Conservation (phyloP, 1,284 basidiomycete genomes). For the Rhodotorula sp. region DNA sequence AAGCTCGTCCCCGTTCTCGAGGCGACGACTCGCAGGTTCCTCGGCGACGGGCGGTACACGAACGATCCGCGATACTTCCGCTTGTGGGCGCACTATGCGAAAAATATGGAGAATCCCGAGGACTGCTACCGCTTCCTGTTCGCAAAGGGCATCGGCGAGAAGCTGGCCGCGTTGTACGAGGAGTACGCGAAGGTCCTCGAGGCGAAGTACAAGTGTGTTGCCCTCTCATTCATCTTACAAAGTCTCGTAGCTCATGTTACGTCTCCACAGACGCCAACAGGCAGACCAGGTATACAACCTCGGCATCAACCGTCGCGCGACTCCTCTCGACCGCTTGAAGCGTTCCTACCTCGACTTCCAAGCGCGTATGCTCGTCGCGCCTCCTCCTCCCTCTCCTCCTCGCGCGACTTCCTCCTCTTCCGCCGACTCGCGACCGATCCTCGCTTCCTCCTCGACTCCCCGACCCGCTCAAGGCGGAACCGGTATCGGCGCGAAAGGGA, state of each 20-base stretch:
- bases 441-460: slow-evolving; percentile 40
- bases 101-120: slow-evolving; percentile 55
- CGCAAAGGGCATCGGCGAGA: slow-evolving; percentile 72
- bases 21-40: slow-evolving; percentile 71
- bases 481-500: slow-evolving; percentile 33
- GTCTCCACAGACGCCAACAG: slow-evolving; percentile 59
- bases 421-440: slow-evolving; percentile 34
- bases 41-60: slow-evolving; percentile 72
- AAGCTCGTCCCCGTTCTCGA: slow-evolving; percentile 69
- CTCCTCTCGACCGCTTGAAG: slow-evolving; percentile 81
- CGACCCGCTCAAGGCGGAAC: slow-evolving; percentile 18
- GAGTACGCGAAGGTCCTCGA: slow-evolving; percentile 78
- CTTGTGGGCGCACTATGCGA: slow-evolving; percentile 79
- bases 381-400: slow-evolving; percentile 46
- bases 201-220: slow-evolving; percentile 63
- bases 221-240: not conserved
- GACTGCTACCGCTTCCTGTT: slow-evolving; percentile 74
- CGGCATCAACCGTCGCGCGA: slow-evolving; percentile 76
- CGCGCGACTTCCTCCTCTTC: slow-evolving; percentile 13
- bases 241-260: not conserved
- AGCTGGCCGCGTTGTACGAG: slow-evolving; percentile 75
- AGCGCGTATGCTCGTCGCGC: slow-evolving; percentile 59
- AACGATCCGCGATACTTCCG: slow-evolving; percentile 85
- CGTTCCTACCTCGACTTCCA: slow-evolving; percentile 79
- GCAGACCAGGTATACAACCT: slow-evolving; percentile 80